phyloP scores from a whole-genome alignment of 768 basidiomycete genomes.

The Boletellus ananas region DNA sequence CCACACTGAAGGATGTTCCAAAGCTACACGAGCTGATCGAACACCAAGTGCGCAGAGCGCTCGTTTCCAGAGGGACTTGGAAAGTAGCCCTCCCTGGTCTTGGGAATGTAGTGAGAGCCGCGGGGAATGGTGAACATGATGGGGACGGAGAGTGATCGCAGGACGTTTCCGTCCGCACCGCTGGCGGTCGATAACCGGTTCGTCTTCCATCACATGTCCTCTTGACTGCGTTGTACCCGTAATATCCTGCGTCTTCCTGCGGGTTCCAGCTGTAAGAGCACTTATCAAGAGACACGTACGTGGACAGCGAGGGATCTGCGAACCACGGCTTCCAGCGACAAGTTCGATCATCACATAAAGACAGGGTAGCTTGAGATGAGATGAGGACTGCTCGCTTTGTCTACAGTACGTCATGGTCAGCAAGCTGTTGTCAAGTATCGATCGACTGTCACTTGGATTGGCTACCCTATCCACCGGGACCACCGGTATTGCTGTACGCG shows the following conservation, averaged over 20 bases:
- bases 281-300: too few relatives aligned
- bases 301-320: too few relatives aligned
- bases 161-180: background rate
- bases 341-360: too few relatives aligned
- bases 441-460: too few relatives aligned
- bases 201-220: background rate
- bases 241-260: background rate
- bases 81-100: slow-evolving; percentile 67
- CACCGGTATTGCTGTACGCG: too few relatives aligned
- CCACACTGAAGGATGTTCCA: slow-evolving; percentile 96
- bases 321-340: too few relatives aligned
- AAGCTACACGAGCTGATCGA: slow-evolving; percentile 95
- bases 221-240: slow-evolving; percentile 6
- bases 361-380: too few relatives aligned
- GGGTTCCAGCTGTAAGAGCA: too few relatives aligned
- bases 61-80: slow-evolving; percentile 61
- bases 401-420: too few relatives aligned
- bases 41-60: slow-evolving; percentile 68
- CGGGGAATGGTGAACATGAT: slow-evolving; percentile 28
- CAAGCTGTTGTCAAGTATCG: too few relatives aligned
- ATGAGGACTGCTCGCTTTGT: too few relatives aligned
- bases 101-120: slow-evolving; percentile 29
- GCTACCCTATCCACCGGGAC: too few relatives aligned
- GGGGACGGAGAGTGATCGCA: background rate
- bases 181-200: background rate